These are phyloP conservation scores for Salix koriyanagi DNA, from an alignment of 345 rosid species.

Conservation along the genomic window DNA sequence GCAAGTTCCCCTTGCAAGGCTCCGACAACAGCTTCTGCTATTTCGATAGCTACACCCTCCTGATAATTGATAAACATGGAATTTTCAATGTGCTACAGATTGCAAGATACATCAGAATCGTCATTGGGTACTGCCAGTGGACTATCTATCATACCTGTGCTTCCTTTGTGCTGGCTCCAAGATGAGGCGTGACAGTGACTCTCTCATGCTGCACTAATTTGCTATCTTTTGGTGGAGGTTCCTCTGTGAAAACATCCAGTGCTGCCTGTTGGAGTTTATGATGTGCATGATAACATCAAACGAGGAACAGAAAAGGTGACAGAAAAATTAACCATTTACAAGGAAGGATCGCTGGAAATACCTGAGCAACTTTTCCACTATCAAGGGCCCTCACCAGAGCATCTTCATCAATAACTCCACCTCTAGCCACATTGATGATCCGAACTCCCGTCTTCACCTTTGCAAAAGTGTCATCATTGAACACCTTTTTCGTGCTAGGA, in stretches of 20 bases:
- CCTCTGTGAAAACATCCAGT: constrained; percentile 69
- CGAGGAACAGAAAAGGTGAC: neutral
- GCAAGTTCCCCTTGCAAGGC: constrained; percentile 72
- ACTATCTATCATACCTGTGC: constrained; percentile 49
- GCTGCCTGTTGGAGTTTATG: constrained; percentile 49
- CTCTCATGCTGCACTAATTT: constrained; percentile 63
- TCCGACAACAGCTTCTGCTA: constrained; percentile 85
- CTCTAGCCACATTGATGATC: constrained; percentile 78
- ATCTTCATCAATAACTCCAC: constrained; percentile 84
- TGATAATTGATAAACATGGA: constrained; percentile 5
- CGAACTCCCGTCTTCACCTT: constrained; percentile 81
- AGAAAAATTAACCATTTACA: neutral
- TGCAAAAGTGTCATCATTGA: constrained; percentile 58
- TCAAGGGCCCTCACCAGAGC: constrained; percentile 74
- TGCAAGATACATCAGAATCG: neutral
- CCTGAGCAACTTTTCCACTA: constrained; percentile 67
- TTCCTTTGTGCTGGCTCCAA: constrained; percentile 90
- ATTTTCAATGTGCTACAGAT: neutral
- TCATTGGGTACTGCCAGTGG: neutral
- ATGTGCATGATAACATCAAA: neutral
- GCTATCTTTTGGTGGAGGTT: constrained; percentile 62
- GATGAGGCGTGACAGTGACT: constrained; percentile 82
- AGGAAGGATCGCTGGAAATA: constrained; percentile 2
- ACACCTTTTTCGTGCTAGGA: constrained; percentile 49
- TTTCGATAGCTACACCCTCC: constrained; percentile 90